Conservation (phyloP, 2,329 filamentous ascomycete species). For the Stachybotrys chlorohalonatus region DNA sequence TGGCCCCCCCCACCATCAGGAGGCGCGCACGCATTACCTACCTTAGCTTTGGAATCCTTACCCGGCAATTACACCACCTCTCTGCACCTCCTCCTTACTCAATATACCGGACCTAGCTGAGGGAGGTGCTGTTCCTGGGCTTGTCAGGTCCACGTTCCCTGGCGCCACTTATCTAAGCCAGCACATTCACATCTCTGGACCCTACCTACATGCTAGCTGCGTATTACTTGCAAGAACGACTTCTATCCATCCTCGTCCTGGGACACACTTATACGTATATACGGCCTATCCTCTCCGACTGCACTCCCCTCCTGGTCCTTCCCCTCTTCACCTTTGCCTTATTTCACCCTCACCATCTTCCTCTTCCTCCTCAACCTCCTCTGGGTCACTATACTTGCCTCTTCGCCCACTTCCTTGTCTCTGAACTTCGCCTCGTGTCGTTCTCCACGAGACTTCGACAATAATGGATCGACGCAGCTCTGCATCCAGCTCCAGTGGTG, state of each 20-base stretch:
- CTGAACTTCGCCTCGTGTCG: background rate
- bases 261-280: background rate
- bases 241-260: background rate
- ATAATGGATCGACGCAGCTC: background rate
- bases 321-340: background rate
- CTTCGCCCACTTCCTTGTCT: background rate
- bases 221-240: background rate
- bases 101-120: background rate
- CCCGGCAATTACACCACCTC: background rate
- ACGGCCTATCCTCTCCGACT: background rate
- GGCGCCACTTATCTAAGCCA: background rate
- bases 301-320: background rate
- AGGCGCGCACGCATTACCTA: background rate
- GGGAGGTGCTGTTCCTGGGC: background rate
- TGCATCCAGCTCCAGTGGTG: conserved; percentile 4
- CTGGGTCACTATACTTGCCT: background rate
- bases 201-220: background rate
- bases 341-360: background rate
- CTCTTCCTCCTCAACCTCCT: background rate
- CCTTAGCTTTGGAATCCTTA: background rate
- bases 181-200: background rate
- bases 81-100: background rate
- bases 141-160: background rate
- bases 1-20: too few species aligned
- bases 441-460: background rate